Conservation (phyloP, 768 basidiomycete genomes). For the Termitomyces sp. region DNA sequence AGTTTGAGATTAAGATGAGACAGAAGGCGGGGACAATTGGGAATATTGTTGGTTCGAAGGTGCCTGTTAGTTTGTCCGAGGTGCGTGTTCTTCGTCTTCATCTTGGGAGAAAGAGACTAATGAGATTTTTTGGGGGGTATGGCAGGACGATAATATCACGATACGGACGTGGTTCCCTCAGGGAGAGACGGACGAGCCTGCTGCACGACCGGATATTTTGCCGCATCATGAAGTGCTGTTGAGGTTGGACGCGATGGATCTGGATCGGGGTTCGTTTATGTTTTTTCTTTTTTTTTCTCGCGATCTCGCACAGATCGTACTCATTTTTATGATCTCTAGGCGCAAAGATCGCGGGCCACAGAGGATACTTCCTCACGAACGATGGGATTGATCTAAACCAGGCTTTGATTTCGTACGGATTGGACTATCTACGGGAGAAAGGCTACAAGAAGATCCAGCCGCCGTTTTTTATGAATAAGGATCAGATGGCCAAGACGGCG, state of each 20-base stretch:
- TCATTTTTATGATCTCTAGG: conserved; percentile 38
- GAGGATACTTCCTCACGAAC: conserved; percentile 94
- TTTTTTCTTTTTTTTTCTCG: too few species aligned
- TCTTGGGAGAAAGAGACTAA: too few species aligned
- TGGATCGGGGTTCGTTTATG: conserved; percentile 77
- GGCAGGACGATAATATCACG: conserved; percentile 86
- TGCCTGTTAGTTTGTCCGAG: conserved; percentile 86
- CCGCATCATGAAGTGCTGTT: conserved; percentile 98
- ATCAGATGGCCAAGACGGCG: conserved; percentile 96
- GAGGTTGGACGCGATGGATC: conserved; percentile 92
- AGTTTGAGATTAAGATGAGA: conserved; percentile 76
- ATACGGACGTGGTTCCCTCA: conserved; percentile 85
- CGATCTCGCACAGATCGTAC: neutral
- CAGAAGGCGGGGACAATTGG: conserved; percentile 81
- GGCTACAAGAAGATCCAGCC: conserved; percentile 95
- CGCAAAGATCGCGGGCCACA: conserved; percentile 90
- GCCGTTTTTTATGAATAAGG: conserved; percentile 98
- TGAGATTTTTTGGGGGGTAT: neutral
- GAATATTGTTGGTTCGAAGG: conserved; percentile 87
- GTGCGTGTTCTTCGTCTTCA: conserved; percentile 37
- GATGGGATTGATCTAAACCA: conserved; percentile 98
- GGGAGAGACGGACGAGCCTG: conserved; percentile 69
- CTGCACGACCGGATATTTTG: conserved; percentile 74
- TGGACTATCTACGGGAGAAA: conserved; percentile 83
- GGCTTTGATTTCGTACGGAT: conserved; percentile 90